Evolutionary conservation across 2,329 filamentous ascomycete genomes (phyloP).

Genomic region (Mollisiaceae sp.): DNA sequence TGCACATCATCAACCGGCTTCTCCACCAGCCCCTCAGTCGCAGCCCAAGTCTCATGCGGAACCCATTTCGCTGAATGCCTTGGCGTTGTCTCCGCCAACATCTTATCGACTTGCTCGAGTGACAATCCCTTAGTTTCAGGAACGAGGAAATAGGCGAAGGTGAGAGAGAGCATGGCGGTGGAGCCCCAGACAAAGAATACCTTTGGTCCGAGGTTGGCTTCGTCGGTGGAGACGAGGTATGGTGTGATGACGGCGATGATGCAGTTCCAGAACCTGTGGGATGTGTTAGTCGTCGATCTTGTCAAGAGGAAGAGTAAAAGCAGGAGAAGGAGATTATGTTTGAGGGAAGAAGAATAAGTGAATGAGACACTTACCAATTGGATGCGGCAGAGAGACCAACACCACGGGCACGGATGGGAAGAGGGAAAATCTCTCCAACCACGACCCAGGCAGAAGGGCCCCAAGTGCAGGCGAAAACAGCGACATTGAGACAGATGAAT

Average conservation of each 20-base stretch:
- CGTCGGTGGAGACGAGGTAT: constrained; percentile 68
- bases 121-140: constrained; percentile 76
- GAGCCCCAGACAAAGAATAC: constrained; percentile 67
- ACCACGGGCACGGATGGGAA: constrained; percentile 79
- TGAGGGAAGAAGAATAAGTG: not conserved
- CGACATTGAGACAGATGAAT: constrained; percentile 91
- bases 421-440: constrained; percentile 87
- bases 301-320: not conserved
- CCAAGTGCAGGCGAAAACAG: constrained; percentile 80
- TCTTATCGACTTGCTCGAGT: constrained; percentile 73
- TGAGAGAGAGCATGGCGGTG: constrained; percentile 57
- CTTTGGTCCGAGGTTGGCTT: constrained; percentile 33
- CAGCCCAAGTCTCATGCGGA: not conserved
- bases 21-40: not conserved
- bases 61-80: constrained; percentile 37
- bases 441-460: constrained; percentile 77
- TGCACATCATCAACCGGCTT: not conserved
- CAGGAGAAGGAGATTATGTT: not conserved
- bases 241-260: constrained; percentile 70
- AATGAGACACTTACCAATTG: constrained; percentile 67
- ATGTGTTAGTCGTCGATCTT: too few species aligned
- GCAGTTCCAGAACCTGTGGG: constrained; percentile 65
- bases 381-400: constrained; percentile 84
- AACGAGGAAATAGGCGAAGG: constrained; percentile 61
- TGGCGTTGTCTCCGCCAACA: constrained; percentile 54